A percentile compares a stretch with the other conserved stretches of the same genome.
Conservation (phyloP, 164 flowering plant genomes). For the Stephania yunnanensis region DNA sequence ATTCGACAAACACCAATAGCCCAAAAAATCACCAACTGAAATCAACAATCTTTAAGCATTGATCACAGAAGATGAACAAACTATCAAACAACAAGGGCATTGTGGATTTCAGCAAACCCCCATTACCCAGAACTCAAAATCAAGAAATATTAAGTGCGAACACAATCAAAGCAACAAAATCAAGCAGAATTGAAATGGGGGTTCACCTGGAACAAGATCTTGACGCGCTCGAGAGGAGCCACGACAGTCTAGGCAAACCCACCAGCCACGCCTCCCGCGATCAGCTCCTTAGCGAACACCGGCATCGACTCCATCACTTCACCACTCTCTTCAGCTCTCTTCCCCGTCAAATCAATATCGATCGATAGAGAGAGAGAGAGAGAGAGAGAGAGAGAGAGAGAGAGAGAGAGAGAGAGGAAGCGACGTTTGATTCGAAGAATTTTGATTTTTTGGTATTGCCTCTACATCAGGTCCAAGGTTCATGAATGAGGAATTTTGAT, state of each 20-base stretch:
- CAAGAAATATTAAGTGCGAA: background rate
- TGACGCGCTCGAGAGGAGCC: slow-evolving; percentile 96
- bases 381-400: no score
- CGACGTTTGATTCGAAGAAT: background rate
- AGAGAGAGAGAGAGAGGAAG: no score
- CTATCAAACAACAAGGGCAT: background rate
- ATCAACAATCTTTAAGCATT: no score
- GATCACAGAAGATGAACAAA: no score
- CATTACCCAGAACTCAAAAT: background rate
- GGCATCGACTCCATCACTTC: slow-evolving; percentile 55
- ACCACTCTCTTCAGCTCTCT: slow-evolving; percentile 29
- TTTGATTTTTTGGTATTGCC: no score
- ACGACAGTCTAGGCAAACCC: slow-evolving; percentile 82
- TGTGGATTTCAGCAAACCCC: background rate
- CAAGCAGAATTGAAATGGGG: background rate
- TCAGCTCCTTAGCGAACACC: slow-evolving; percentile 67
- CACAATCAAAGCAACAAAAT: background rate
- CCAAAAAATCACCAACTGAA: background rate
- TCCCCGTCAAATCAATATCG: slow-evolving; percentile 9
- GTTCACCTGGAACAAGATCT: slow-evolving; percentile 90
- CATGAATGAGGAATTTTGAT: no score
- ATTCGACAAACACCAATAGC: background rate
- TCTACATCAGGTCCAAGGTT: no score
- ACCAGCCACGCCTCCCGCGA: slow-evolving; percentile 95
- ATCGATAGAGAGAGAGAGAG: background rate